Conservation (phyloP, 2,329 filamentous ascomycete genomes). For the Scytalidium lignicola region DNA sequence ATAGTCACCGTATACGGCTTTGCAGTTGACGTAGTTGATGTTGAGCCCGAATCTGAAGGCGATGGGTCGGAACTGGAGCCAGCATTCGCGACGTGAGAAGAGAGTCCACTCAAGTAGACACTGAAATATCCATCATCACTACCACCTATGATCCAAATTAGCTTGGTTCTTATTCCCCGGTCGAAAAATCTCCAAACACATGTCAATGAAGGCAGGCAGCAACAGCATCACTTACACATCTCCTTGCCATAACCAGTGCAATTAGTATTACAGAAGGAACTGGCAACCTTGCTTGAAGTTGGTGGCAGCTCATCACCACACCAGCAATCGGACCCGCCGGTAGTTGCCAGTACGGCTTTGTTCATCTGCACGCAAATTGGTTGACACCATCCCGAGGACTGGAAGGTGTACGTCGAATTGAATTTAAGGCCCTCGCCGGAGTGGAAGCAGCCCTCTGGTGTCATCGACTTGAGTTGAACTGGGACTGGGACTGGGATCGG, state of each 20-base stretch:
- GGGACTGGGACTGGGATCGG: conserved; percentile 2
- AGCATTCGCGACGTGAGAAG: conserved; percentile 11
- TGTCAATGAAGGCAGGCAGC: neutral
- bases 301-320: conserved; percentile 25
- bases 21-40: conserved; percentile 12
- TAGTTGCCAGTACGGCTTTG: conserved; percentile 19
- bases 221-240: conserved; percentile 18
- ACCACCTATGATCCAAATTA: conserved; percentile 20
- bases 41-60: conserved; percentile 1
- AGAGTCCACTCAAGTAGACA: conserved; percentile 22
- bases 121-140: conserved; percentile 11
- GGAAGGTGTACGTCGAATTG: conserved; percentile 20
- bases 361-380: conserved; percentile 12
- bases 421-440: conserved; percentile 18
- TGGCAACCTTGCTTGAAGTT: conserved; percentile 10
- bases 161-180: neutral
- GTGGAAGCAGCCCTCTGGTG: conserved; percentile 21
- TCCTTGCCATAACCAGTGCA: conserved; percentile 24
- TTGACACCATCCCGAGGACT: conserved; percentile 23
- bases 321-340: conserved; percentile 20
- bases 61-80: conserved; percentile 6
- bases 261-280: conserved; percentile 15
- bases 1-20: conserved; percentile 23
- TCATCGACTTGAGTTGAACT: conserved; percentile 5
- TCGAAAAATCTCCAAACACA: neutral